phyloP scores from a whole-genome alignment of 2,329 filamentous ascomycete species.

The Sphaceloma murrayae region DNA sequence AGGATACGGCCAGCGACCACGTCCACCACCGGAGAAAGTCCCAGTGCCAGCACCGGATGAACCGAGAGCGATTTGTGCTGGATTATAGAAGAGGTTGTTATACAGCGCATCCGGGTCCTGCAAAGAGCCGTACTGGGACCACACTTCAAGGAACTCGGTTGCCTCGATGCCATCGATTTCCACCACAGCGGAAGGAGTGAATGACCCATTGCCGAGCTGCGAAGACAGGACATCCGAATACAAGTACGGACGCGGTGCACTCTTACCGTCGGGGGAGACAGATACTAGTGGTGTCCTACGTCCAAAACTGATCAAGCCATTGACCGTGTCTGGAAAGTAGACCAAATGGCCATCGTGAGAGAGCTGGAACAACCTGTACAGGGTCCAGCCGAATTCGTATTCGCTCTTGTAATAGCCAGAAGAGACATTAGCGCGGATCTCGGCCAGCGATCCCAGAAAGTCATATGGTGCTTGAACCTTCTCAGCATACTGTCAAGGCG shows the following conservation, averaged over 20 bases:
- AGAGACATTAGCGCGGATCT: conserved; percentile 33
- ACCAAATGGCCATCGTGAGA: conserved; percentile 58
- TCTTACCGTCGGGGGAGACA: conserved; percentile 50
- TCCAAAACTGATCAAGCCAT: conserved; percentile 42
- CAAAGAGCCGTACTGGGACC: conserved; percentile 38
- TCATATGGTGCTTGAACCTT: conserved; percentile 38
- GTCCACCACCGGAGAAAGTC: conserved; percentile 37
- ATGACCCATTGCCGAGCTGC: conserved; percentile 33
- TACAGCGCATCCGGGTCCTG: conserved; percentile 52
- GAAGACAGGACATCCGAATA: conserved; percentile 39
- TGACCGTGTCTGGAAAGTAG: conserved; percentile 46
- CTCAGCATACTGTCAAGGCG: conserved; percentile 29
- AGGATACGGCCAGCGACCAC: conserved; percentile 37
- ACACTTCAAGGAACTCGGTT: conserved; percentile 40
- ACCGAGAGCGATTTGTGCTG: conserved; percentile 37
- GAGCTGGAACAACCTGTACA: conserved; percentile 44
- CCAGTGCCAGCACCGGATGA: conserved; percentile 33
- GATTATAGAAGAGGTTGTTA: conserved; percentile 41
- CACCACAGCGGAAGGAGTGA: conserved; percentile 41
- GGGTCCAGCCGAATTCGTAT: conserved; percentile 40
- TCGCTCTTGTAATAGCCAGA: conserved; percentile 33
- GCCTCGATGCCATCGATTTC: conserved; percentile 51
- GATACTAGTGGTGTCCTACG: conserved; percentile 47
- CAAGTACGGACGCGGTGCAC: conserved; percentile 49
- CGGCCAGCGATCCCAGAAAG: conserved; percentile 32